phyloP scores from a whole-genome alignment of 352 stramenopile genomes.

The Globisporangium heterothallicum region DNA sequence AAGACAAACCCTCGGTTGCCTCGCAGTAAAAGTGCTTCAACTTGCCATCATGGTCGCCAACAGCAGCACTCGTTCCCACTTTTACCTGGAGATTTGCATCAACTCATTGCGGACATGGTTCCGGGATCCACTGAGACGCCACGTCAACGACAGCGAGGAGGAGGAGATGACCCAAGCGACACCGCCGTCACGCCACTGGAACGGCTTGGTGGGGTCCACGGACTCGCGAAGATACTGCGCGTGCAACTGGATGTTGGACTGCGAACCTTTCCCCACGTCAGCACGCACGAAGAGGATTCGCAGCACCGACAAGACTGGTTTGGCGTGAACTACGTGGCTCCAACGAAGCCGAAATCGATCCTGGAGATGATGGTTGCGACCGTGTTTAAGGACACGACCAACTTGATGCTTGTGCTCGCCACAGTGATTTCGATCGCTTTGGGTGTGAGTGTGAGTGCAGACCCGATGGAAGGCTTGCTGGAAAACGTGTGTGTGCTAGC shows the following conservation, averaged over 20 bases:
- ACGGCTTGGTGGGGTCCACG: not conserved
- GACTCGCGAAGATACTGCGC: constrained; percentile 1
- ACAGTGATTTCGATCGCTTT: too few relatives aligned
- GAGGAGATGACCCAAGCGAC: not conserved
- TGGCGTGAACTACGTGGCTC: constrained; percentile 15
- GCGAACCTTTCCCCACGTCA: not conserved
- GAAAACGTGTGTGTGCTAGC: constrained; percentile 48
- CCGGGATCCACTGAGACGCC: not conserved
- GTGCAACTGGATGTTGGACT: not conserved
- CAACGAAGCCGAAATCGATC: not conserved
- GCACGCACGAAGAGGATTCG: not conserved
- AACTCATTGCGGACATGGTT: not conserved
- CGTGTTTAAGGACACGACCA: not conserved
- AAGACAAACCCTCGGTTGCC: not conserved
- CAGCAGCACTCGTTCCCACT: constrained; percentile 3
- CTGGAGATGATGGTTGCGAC: not conserved
- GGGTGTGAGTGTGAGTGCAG: not conserved
- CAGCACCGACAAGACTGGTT: constrained; percentile 18
- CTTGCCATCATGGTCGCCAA: not conserved
- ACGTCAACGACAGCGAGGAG: not conserved
- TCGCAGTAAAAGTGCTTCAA: not conserved
- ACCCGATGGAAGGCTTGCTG: not conserved
- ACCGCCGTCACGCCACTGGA: not conserved
- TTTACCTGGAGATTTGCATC: constrained; percentile 2
- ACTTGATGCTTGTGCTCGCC: not conserved